A percentile compares a stretch with the other conserved stretches of the same genome.
These are phyloP conservation scores for Rhododendron vialii DNA, from an alignment of 148 eudicot species.

Conservation along the genomic window DNA sequence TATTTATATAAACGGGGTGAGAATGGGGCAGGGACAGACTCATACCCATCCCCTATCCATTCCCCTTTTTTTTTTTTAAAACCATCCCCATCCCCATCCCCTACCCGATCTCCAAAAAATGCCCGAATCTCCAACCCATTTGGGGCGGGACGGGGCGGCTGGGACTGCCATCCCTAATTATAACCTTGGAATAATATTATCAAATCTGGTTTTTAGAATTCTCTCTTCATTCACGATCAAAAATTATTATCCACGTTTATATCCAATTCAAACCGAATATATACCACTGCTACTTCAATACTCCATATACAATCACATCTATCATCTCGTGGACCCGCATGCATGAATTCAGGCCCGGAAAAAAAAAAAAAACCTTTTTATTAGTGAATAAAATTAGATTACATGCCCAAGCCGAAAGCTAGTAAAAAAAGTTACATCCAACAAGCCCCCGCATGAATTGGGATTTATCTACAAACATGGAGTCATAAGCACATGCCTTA, in stretches of 20 bases:
- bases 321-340: background rate
- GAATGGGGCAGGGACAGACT: too few relatives aligned
- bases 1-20: too few relatives aligned
- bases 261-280: background rate
- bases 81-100: too few relatives aligned
- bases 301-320: background rate
- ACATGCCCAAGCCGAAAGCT: background rate
- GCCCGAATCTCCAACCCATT: too few relatives aligned
- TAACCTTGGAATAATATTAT: too few relatives aligned
- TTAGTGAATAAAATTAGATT: background rate
- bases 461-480: background rate
- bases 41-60: too few relatives aligned
- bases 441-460: background rate
- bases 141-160: too few relatives aligned
- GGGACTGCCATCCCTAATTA: too few relatives aligned
- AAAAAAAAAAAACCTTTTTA: too few relatives aligned
- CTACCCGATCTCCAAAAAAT: too few relatives aligned
- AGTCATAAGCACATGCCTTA: conserved; percentile 27
- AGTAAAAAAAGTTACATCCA: background rate
- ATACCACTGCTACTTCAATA: background rate
- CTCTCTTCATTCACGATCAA: background rate
- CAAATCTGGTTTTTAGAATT: background rate
- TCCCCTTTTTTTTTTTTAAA: too few relatives aligned
- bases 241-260: background rate
- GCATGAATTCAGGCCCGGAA: too few relatives aligned